Evolutionary conservation across 768 basidiomycete species (phyloP), one percentile per base, ranked within the genome.

Genomic region (Lactifluus rugatus): DNA sequence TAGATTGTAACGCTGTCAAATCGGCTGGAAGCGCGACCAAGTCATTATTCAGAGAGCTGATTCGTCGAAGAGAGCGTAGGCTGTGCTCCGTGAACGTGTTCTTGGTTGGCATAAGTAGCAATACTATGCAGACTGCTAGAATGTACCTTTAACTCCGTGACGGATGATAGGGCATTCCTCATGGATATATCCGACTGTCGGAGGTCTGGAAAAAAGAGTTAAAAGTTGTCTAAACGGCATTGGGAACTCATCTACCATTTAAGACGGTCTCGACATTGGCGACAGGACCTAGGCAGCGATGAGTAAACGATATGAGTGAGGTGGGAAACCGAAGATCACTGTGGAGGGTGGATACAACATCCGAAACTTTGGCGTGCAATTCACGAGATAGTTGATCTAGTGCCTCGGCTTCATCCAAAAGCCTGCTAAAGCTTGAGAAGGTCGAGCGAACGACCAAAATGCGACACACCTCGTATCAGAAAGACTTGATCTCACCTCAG

Each of bases 41-140:
- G 56, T 87, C 84, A 58, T 83, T 84, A 70, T 98, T 96, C 34
- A 96, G 75, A 14, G 74, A 67, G 60, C 90, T 88, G 61, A 96
- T 88, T 56, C 80, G 82, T 39, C 86, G 84, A 6, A 98, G 76
- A 16, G 79, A 75, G 10, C 75, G 69, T 25, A 96, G 71, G 63
- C 77, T 82, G 66, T 83, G 82, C 49, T 79, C 79, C 2, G 86
- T 89, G 65, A 82, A 87, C 5, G 78, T 73, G 65, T 91, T 91
- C 87, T 92, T 60, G 59, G 58, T 6, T 6, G 2, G 19, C 28
- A 45, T 64, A 9, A 53, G 52, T 47, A 1, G 19, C 19, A 46
- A 42, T 3, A 6, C 31, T 2, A 21, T 21, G 48, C 42, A 48
- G 19, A 44, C 10, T n/a, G 23, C 9, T 49, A 16, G 28, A 11